Percentiles rank a stretch among this genome's conserved stretches.
phyloP scores from a whole-genome alignment of 2,329 filamentous ascomycete genomes.

The Talaromyces atroroseus region DNA sequence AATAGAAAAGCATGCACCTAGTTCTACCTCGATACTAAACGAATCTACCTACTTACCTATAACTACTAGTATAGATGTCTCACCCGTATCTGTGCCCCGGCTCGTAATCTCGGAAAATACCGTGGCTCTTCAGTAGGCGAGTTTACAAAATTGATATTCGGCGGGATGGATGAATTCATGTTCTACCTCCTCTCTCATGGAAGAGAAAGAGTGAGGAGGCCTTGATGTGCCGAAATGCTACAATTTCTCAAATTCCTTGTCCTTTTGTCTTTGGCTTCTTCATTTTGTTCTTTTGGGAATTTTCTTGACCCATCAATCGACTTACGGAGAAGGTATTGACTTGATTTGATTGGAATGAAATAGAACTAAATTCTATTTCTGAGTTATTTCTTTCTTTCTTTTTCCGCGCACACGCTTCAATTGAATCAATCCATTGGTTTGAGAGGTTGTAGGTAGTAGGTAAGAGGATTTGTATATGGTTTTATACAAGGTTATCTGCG shows the following conservation, averaged over 20 bases:
- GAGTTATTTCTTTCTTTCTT: background rate
- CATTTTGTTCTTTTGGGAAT: background rate
- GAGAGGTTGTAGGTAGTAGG: background rate
- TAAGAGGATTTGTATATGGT: background rate
- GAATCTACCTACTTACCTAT: conserved; percentile 1
- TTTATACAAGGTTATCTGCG: background rate
- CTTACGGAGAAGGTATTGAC: background rate
- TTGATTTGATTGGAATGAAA: background rate
- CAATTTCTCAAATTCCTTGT: background rate
- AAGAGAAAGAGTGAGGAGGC: conserved; percentile 35
- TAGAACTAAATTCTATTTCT: background rate
- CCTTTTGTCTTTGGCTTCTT: background rate
- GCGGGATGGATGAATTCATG: conserved; percentile 30
- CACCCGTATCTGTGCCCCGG: conserved; percentile 65
- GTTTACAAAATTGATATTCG: conserved; percentile 26
- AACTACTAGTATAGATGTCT: conserved; percentile 39
- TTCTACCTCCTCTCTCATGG: conserved; percentile 42
- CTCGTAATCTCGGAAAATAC: conserved; percentile 50
- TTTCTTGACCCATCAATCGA: background rate
- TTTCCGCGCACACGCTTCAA: background rate
- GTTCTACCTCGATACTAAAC: too few relatives aligned
- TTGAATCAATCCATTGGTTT: background rate
- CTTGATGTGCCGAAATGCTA: conserved; percentile 38
- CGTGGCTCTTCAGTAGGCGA: conserved; percentile 60
- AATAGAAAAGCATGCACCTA: background rate